phyloP scores from a whole-genome alignment of 768 basidiomycete genomes.

The Tulasnella sp. region DNA sequence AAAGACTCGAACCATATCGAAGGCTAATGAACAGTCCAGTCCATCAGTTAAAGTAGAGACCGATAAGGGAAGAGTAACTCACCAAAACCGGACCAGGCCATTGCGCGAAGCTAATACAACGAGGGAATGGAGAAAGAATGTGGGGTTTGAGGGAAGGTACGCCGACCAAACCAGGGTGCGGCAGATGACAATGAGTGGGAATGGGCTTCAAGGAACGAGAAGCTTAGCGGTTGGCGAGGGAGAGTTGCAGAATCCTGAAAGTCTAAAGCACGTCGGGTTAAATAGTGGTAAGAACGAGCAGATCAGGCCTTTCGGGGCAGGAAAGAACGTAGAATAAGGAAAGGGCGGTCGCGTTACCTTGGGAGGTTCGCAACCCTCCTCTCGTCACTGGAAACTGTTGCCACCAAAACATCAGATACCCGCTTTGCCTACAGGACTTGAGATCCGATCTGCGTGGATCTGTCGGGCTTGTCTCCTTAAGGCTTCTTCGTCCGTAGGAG shows the following conservation, averaged over 20 bases:
- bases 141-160: neutral
- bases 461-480: neutral
- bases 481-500: neutral
- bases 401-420: neutral
- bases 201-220: neutral
- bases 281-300: neutral
- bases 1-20: neutral
- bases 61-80: neutral
- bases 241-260: neutral
- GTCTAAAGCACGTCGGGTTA: neutral
- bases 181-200: neutral
- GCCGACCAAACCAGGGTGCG: neutral
- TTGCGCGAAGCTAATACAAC: neutral
- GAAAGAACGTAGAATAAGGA: neutral
- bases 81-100: neutral
- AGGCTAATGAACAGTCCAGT: neutral
- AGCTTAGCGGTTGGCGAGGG: neutral
- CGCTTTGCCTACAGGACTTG: neutral
- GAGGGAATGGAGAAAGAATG: neutral
- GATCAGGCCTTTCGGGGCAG: neutral
- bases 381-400: neutral
- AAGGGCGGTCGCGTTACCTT: neutral
- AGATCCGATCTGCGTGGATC: neutral
- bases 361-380: neutral
- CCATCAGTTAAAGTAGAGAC: neutral